Evolutionary conservation across 352 stramenopile species (phyloP).

Genomic region (Phytophthora cryptogea): DNA sequence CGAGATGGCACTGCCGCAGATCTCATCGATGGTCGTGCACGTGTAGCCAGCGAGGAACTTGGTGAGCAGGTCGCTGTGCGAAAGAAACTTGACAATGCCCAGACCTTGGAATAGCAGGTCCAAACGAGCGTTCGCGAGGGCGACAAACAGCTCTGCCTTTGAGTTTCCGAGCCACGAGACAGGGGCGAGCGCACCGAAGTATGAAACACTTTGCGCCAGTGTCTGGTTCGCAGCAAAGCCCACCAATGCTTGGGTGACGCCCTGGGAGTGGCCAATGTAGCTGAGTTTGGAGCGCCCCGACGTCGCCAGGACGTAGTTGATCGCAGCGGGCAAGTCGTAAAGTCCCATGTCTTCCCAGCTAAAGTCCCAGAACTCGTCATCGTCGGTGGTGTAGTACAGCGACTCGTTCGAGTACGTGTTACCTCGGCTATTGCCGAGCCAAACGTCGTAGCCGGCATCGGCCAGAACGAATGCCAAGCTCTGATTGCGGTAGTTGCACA

Average conservation of each 20-base stretch:
- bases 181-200: conserved; percentile 52
- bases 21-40: conserved; percentile 39
- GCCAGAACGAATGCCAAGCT: conserved; percentile 55
- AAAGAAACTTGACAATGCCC: conserved; percentile 40
- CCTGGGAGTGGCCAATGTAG: conserved; percentile 61
- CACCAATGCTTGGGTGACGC: conserved; percentile 53
- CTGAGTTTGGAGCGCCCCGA: conserved; percentile 40
- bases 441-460: conserved; percentile 61
- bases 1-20: conserved; percentile 43
- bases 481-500: conserved; percentile 58
- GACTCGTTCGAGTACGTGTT: conserved; percentile 56
- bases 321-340: conserved; percentile 49
- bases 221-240: conserved; percentile 55
- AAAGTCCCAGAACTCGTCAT: conserved; percentile 55
- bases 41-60: conserved; percentile 41
- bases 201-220: conserved; percentile 49
- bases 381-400: conserved; percentile 36
- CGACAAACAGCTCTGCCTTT: conserved; percentile 37
- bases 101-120: conserved; percentile 41
- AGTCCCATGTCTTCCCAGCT: conserved; percentile 55
- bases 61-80: conserved; percentile 41
- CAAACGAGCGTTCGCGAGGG: conserved; percentile 36
- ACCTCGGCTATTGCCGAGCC: conserved; percentile 58
- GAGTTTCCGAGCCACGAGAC: conserved; percentile 42
- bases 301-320: conserved; percentile 42